Base-by-base conservation (phyloP, 2,329 filamentous ascomycete species). In the Colletotrichum sp. region DNA sequence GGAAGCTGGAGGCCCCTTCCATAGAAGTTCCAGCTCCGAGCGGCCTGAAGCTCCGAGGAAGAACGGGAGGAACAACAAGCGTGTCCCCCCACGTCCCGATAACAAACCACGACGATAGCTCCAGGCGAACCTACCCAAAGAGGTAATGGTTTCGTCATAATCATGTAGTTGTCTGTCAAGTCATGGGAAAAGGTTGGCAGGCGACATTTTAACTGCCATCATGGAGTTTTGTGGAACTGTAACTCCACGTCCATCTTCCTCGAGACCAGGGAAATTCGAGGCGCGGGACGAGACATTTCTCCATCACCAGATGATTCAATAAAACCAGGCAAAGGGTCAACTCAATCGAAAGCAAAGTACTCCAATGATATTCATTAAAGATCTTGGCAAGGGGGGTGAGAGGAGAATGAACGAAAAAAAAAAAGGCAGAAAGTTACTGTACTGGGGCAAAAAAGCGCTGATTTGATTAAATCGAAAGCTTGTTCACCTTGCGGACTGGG, bases 381-480 rank as follows among this genome's bases (percentile, higher is more conserved):
- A 49, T 36, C 34, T 68, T 68, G 70, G 70, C 64, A 69, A 26
- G 36, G 57, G 59, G 59, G 16, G 44, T 73, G 34, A 39, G 34
- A 21, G 44, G 44, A 52, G 44, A 24, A 52, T 4, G 44, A 24
- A 52, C 10, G 44, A 24, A 44, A 44, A 10, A n/a, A 39, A 57
- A 36, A 55, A 64, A 26, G 18, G 44, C 44, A 52, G 10, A 52
- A 44, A n/a, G 21, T 49, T n/a, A 36, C 32, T 52, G 24, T 32
- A 26, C 36, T 59, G 49, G 63, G 63, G 70, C 57, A 59, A 34
- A 26, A 12, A 26, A 12, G 32, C 36, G 68, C 64, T 69, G 73
- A 73, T 68, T 76, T 73, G 73, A 76, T 73, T 65, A 72, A 73
- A 65, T 52, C 64, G 57, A 76, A 76, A 76, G 73, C 70, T 76